These are phyloP conservation scores for Backusella circina DNA, from an alignment of 192 early-diverging fungal species.

Conservation along the genomic window DNA sequence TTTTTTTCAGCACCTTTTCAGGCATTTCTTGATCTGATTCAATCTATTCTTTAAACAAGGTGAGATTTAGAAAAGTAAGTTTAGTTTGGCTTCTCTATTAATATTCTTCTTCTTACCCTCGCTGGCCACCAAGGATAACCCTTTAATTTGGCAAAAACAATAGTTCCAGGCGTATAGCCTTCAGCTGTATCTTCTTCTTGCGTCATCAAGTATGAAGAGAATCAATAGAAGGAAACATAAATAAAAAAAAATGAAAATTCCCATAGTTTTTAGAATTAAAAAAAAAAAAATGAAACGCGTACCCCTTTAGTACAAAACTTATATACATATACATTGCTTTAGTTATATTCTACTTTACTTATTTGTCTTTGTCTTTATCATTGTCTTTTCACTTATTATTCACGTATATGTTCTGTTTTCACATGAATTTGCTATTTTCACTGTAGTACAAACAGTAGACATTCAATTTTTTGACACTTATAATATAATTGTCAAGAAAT, in stretches of 20 bases:
- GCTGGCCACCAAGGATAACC: slow-evolving; percentile 66
- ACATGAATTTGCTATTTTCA: too few species aligned
- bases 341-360: too few species aligned
- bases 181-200: background rate
- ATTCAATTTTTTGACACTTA: background rate
- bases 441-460: too few species aligned
- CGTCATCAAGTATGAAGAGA: background rate
- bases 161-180: slow-evolving; percentile 42
- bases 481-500: background rate
- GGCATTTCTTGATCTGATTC: slow-evolving; percentile 36
- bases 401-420: too few species aligned
- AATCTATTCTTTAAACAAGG: slow-evolving; percentile 26
- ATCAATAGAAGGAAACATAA: background rate
- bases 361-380: too few species aligned
- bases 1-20: slow-evolving; percentile 30
- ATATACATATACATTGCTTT: background rate
- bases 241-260: background rate
- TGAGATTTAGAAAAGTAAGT: background rate
- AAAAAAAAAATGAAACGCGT: background rate
- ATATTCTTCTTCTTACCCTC: slow-evolving; percentile 45
- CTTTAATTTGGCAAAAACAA: slow-evolving; percentile 59
- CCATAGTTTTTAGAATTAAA: background rate
- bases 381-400: too few species aligned
- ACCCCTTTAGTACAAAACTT: background rate
- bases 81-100: background rate